Evolutionary conservation across 2,329 filamentous ascomycete genomes (phyloP).

Genomic region (Lecanicillium sp.): DNA sequence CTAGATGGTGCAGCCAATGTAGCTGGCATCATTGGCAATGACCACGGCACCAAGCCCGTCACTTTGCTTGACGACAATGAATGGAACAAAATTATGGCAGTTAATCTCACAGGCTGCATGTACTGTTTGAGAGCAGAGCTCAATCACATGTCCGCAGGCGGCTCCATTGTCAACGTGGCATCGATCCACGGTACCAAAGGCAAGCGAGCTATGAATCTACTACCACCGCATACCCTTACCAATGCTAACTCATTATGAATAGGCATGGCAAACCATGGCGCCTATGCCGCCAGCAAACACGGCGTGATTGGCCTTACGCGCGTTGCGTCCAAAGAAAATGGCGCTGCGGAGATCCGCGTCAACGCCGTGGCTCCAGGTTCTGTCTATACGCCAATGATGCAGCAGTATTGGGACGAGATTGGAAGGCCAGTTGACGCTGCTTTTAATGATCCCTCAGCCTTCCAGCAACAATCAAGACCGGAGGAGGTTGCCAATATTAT

Average conservation of each 20-base stretch:
- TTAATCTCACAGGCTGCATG: slow-evolving; percentile 33
- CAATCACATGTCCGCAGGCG: slow-evolving; percentile 30
- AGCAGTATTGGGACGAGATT: no score
- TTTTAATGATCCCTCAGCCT: slow-evolving; percentile 27
- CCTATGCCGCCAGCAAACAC: no score
- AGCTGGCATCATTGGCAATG: slow-evolving; percentile 34
- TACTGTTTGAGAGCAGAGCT: slow-evolving; percentile 30
- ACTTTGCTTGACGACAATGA: slow-evolving; percentile 28
- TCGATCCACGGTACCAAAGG: slow-evolving; percentile 34
- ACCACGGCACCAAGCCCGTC: slow-evolving; percentile 24
- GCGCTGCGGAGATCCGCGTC: no score
- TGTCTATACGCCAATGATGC: no score
- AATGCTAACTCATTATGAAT: no score
- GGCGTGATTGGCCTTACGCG: no score
- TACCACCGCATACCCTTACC: no score
- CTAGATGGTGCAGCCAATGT: slow-evolving; percentile 39
- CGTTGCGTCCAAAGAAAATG: no score
- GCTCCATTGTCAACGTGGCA: slow-evolving; percentile 43
- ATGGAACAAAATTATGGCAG: slow-evolving; percentile 28
- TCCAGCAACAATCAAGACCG: slow-evolving; percentile 28
- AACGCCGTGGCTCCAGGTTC: no score
- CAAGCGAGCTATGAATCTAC: no score
- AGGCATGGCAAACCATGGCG: no score
- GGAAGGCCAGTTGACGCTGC: no score
- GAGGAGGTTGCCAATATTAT: slow-evolving; percentile 33